These are phyloP conservation scores for Fusarium papillatum DNA, from an alignment of 2,329 filamentous ascomycete genomes.

Conservation along the genomic window DNA sequence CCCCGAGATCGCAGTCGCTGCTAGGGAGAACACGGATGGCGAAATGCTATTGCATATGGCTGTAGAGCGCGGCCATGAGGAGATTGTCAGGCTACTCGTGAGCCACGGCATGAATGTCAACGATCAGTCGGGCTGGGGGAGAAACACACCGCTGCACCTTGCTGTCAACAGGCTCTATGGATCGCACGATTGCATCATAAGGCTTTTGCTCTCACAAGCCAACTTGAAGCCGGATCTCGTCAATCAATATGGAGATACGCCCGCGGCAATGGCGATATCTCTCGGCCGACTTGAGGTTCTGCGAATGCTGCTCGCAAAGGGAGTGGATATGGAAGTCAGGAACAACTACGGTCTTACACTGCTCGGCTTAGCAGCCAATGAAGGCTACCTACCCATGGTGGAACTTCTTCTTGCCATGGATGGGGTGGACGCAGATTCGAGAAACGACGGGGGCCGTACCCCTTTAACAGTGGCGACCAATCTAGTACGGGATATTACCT, in stretches of 20 bases:
- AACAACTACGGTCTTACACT: neutral
- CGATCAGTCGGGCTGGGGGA: neutral
- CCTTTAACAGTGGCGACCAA: neutral
- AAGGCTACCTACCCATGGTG: neutral
- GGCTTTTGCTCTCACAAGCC: neutral
- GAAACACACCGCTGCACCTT: neutral
- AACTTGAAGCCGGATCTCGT: neutral
- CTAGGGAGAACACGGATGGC: neutral
- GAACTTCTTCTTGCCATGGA: neutral
- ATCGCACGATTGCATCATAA: neutral
- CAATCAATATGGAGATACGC: neutral
- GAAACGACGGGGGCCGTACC: neutral
- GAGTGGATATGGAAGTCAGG: neutral
- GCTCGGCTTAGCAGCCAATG: neutral
- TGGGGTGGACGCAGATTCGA: neutral
- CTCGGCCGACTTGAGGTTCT: neutral
- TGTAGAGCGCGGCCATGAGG: neutral
- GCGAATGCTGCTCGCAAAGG: neutral
- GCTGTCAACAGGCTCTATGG: neutral
- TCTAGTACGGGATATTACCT: too few species aligned
- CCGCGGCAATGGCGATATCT: neutral
- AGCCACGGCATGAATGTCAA: neutral
- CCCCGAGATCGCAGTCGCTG: neutral
- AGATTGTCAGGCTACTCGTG: neutral
- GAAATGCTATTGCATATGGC: neutral